These are phyloP conservation scores for Geotrichum cucujoidarum DNA, from an alignment of 1,139 yeast genomes.

Conservation along the genomic window DNA sequence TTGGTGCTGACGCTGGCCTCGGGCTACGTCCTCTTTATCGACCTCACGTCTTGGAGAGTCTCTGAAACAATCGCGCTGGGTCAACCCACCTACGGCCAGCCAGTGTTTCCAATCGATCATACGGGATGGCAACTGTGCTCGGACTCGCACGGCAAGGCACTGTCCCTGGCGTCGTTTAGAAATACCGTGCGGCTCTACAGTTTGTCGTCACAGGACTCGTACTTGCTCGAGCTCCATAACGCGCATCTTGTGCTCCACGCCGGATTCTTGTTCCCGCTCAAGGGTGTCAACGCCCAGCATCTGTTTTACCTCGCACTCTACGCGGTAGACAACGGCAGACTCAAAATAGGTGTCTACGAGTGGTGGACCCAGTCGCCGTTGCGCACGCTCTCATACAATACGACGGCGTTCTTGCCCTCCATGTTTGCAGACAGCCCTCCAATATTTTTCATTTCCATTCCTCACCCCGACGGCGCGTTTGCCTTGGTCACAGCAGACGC, in stretches of 20 bases:
- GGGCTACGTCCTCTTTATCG: neutral
- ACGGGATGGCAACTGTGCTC: slow-evolving; percentile 6
- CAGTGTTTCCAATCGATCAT: slow-evolving; percentile 1
- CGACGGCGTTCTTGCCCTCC: neutral
- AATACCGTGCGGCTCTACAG: slow-evolving; percentile 5
- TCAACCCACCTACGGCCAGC: neutral
- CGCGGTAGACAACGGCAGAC: slow-evolving; percentile 1
- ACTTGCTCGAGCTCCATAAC: neutral
- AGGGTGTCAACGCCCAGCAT: slow-evolving; percentile 10
- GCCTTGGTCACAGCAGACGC: slow-evolving; percentile 1
- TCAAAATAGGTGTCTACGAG: slow-evolving; percentile 4
- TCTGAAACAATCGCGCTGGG: neutral
- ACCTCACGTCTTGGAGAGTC: neutral
- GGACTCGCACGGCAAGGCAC: slow-evolving; percentile 7
- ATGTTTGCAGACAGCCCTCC: slow-evolving; percentile 1
- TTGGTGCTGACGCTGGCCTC: slow-evolving; percentile 1
- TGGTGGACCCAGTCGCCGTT: slow-evolving; percentile 10
- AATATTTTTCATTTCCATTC: slow-evolving; percentile 4
- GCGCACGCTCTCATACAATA: slow-evolving; percentile 1
- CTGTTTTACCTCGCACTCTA: slow-evolving; percentile 2
- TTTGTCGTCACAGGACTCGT: slow-evolving; percentile 2
- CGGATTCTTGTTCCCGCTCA: slow-evolving; percentile 11
- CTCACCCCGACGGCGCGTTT: slow-evolving; percentile 8
- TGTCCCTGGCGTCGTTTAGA: slow-evolving; percentile 7
- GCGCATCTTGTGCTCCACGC: slow-evolving; percentile 4